Evolutionary conservation across 345 rosid genomes (phyloP).

Genomic region (Ceriops decandra): DNA sequence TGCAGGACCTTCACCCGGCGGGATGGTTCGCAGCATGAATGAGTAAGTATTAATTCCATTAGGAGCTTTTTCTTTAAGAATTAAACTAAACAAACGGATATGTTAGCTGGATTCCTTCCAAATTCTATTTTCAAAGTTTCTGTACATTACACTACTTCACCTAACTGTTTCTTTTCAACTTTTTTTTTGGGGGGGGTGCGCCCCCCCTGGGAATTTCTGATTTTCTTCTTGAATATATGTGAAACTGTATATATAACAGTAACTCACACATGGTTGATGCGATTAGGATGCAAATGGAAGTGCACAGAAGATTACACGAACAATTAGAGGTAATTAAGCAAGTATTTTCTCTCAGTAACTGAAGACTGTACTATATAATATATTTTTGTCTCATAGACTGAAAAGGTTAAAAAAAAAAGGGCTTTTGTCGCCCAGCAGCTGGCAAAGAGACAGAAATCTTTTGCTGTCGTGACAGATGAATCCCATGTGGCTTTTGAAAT

Average conservation of each 20-base stretch:
- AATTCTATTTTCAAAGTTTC: too few relatives aligned
- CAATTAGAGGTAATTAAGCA: slow-evolving; percentile 31
- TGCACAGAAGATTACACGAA: slow-evolving; percentile 26
- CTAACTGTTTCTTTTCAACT: background rate
- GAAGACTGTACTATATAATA: too few relatives aligned
- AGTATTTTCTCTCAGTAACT: background rate
- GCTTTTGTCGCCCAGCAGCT: too few relatives aligned
- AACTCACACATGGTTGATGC: slow-evolving; percentile 6
- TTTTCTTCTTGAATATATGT: slow-evolving; percentile 29
- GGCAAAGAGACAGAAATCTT: background rate
- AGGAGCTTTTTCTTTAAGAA: background rate
- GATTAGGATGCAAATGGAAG: slow-evolving; percentile 34
- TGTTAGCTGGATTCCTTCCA: background rate
- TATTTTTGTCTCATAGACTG: too few relatives aligned
- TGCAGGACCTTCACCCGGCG: slow-evolving; percentile 78
- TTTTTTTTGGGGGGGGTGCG: background rate
- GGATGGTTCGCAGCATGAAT: slow-evolving; percentile 89
- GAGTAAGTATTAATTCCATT: slow-evolving; percentile 48
- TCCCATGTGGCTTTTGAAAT: background rate
- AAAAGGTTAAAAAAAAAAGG: too few relatives aligned
- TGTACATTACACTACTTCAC: background rate
- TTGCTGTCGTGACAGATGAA: background rate
- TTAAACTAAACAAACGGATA: background rate
- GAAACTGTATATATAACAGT: slow-evolving; percentile 15
- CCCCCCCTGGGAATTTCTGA: slow-evolving; percentile 1